Percentiles rank a stretch among this genome's conserved stretches.
phyloP scores from a whole-genome alignment of 306 rosid species.

The Crotalaria pallida region DNA sequence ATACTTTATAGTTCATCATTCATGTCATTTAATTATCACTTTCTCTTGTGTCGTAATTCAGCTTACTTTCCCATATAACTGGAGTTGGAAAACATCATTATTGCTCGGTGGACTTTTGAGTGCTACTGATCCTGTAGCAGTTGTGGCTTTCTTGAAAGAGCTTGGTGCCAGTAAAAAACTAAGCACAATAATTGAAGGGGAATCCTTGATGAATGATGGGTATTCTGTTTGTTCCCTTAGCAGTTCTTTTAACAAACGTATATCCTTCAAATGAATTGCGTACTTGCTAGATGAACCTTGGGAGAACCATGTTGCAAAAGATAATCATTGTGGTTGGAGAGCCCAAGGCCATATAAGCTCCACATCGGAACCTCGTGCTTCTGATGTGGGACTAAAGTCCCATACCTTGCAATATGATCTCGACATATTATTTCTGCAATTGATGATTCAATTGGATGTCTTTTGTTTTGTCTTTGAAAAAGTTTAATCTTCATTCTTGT shows the following conservation, averaged over 20 bases:
- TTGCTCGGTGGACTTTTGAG: constrained; percentile 95
- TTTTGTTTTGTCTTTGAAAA: constrained; percentile 9
- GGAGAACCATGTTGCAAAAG: background rate
- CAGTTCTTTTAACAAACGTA: background rate
- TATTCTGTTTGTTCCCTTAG: constrained; percentile 30
- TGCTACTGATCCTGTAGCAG: constrained; percentile 99
- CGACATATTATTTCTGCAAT: background rate
- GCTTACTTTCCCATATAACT: constrained; percentile 83
- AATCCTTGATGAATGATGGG: constrained; percentile 99
- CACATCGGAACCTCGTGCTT: too few relatives aligned
- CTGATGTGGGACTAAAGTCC: background rate
- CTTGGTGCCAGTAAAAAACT: constrained; percentile 96
- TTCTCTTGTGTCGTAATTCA: constrained; percentile 29
- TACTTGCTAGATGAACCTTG: background rate
- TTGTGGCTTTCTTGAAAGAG: constrained; percentile 87
- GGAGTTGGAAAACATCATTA: constrained; percentile 93
- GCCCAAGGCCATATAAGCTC: too few relatives aligned
- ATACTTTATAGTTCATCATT: background rate
- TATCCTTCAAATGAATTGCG: background rate
- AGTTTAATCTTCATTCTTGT: constrained; percentile 30
- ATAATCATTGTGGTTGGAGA: too few relatives aligned
- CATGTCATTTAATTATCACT: constrained; percentile 1
- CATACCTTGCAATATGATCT: background rate
- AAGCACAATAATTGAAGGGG: constrained; percentile 94
- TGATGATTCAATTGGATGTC: background rate